phyloP scores from a whole-genome alignment of 805 yeast genomes.

The Candida boleticola region DNA sequence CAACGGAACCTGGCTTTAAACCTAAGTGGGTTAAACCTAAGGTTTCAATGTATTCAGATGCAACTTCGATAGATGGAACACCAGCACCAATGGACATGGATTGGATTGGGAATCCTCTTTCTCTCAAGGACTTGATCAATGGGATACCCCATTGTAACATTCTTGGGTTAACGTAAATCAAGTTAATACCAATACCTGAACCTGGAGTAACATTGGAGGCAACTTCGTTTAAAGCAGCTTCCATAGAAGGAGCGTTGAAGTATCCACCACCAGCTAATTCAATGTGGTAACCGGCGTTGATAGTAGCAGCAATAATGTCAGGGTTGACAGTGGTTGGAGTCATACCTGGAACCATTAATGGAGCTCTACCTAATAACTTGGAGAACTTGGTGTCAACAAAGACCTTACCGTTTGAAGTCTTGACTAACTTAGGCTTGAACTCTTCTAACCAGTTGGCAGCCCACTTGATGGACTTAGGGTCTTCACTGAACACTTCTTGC shows the following conservation, averaged over 20 bases:
- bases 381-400: conserved; percentile 94
- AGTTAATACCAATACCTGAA: conserved; percentile 84
- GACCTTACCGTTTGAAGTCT: conserved; percentile 68
- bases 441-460: conserved; percentile 91
- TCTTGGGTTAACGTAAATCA: conserved; percentile 94
- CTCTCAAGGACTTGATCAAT: conserved; percentile 82
- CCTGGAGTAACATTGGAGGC: conserved; percentile 72
- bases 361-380: conserved; percentile 88
- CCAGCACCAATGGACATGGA: conserved; percentile 98
- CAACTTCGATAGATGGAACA: conserved; percentile 97
- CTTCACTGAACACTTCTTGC: conserved; percentile 85
- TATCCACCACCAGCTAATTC: conserved; percentile 99
- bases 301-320: conserved; percentile 88
- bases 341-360: conserved; percentile 98
- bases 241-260: conserved; percentile 70
- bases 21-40: conserved; percentile 92
- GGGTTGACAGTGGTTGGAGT: conserved; percentile 97
- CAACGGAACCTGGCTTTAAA: conserved; percentile 96
- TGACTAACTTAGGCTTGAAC: conserved; percentile 80
- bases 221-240: conserved; percentile 71
- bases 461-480: conserved; percentile 62
- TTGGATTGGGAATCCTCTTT: conserved; percentile 92
- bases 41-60: conserved; percentile 90
- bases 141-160: conserved; percentile 99
- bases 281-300: conserved; percentile 95